phyloP scores from a whole-genome alignment of 306 rosid species.

The Cicer bijugum region DNA sequence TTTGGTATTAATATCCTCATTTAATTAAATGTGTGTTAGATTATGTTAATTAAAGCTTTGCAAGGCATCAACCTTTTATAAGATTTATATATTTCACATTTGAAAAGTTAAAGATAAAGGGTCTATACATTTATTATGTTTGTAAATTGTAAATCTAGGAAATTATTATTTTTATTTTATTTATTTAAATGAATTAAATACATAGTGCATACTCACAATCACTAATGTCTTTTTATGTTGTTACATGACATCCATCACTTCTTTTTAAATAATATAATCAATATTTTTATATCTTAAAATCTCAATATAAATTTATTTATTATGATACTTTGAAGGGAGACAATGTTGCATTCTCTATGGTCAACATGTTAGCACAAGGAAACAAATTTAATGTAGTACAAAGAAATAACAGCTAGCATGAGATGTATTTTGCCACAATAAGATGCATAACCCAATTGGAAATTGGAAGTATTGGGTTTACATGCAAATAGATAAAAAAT shows the following conservation, averaged over 20 bases:
- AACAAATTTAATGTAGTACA: conserved; percentile 36
- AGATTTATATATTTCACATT: conserved; percentile 34
- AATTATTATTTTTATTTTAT: background rate
- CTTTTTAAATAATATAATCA: conserved; percentile 7
- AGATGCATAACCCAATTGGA: conserved; percentile 26
- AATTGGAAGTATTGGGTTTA: conserved; percentile 24
- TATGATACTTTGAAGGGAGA: conserved; percentile 28
- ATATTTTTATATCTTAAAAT: background rate
- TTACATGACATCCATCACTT: background rate
- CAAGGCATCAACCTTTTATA: conserved; percentile 18
- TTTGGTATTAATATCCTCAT: no score
- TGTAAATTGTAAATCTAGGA: background rate
- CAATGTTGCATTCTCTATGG: background rate
- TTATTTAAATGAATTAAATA: background rate
- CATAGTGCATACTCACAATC: conserved; percentile 4
- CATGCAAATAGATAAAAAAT: conserved; percentile 32
- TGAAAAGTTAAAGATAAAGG: background rate
- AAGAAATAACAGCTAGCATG: conserved; percentile 47
- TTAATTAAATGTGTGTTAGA: no score
- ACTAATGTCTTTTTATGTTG: background rate
- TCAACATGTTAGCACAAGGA: conserved; percentile 6
- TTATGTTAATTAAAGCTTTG: background rate
- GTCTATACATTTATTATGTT: conserved; percentile 12
- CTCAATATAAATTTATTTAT: conserved; percentile 15
- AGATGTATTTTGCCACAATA: conserved; percentile 43